Base-by-base conservation (phyloP, 1,139 yeast genomes). In the Hansenula anomala region DNA sequence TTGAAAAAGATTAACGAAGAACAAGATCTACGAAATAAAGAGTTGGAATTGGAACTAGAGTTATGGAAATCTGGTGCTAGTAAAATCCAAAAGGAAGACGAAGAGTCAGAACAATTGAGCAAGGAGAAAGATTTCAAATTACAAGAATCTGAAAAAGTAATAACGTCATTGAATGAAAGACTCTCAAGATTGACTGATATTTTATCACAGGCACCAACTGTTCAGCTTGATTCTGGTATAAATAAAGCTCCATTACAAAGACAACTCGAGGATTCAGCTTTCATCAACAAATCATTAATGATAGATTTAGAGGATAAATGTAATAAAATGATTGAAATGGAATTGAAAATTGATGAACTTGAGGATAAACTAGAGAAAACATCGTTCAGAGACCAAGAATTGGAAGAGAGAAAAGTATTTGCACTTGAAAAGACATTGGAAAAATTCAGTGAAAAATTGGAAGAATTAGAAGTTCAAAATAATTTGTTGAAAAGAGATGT, bases 11-110 rank as follows among this genome's bases (percentile, higher is more conserved):
- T 67, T 19, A 74, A 77, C 45, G 70, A 69, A 30, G 66, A 70
- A 33, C 66, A 73, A 38, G 59, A 61, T 31, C 49, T 58, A 3
- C 68, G 74, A 41, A 71, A 74, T 19, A 60, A 63, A 30, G 68
- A 69, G 39, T 61, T 85, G 36, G 82, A 79, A 50, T 51, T 50
- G 12, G 86, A 81, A 49, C 52, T 78, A 13, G 51, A 55, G 9
- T 42, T 70, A 56, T 63, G 78, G 77, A 49, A 83, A 63, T 46
- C 73, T 54, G 66, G 78, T 51, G 54, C 38, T n/a, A n/a, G 11
- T 8, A 23, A 28, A 43, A 37, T 33, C 10, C 34, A 4, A 41
- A 42, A 24, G 17, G 15, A n/a, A 11, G 17, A 14, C 3, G 11
- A 27, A 5, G 15, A 19, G 14, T 4, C 17, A 15, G 18, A 8